Base-by-base conservation (phyloP, 352 stramenopile genomes). In the Globisporangium nunn region DNA sequence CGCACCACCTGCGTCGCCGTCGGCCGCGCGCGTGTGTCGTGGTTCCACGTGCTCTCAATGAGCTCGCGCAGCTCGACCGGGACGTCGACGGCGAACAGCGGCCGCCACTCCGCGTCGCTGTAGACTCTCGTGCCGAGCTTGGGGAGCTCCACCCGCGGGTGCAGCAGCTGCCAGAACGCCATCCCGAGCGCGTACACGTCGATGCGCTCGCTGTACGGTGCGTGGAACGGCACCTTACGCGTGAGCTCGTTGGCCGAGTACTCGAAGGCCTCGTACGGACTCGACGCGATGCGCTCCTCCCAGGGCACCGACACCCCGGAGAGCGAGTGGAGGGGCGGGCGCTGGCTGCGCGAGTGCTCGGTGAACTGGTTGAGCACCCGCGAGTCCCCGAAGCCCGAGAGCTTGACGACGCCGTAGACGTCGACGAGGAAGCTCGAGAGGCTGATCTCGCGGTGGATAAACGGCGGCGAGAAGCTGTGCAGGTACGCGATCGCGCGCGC, bases 131-230 rank as follows among this genome's bases (percentile, higher is more conserved):
- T 4, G 3, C 67, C 59, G 10, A 55, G 58, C 17, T 35, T 54
- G 8, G 75, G 73, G 12, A 77, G 81, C 51, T 85, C 81, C 40
- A 75, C 64, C 37, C 67, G 59, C 2, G 77, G 77, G 51, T 87
- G 69, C 31, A 86, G 54, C 5, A 93, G 71, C 43, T 91, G 72
- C 81, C 82, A 91, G 50, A 91, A 71, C 12, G 81, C 85, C 47
- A 92, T 83, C 39, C 61, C 81, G 35, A 93, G 63, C n/a, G 74
- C 75, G 53, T 87, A 92, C 17, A 93, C 70, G 52, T 93, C 82
- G 17, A 84, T 70, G 14, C 71, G 73, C 44, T 91, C 78, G 3
- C 71, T 75, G 59, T 89, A 93, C 14, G 64, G 59, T 33, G 70
- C 71, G 29, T 76, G 56, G 52, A 52, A 54, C 67, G 75, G 55